phyloP scores from a whole-genome alignment of 2,329 filamentous ascomycete genomes.

The Penicillium palitans region DNA sequence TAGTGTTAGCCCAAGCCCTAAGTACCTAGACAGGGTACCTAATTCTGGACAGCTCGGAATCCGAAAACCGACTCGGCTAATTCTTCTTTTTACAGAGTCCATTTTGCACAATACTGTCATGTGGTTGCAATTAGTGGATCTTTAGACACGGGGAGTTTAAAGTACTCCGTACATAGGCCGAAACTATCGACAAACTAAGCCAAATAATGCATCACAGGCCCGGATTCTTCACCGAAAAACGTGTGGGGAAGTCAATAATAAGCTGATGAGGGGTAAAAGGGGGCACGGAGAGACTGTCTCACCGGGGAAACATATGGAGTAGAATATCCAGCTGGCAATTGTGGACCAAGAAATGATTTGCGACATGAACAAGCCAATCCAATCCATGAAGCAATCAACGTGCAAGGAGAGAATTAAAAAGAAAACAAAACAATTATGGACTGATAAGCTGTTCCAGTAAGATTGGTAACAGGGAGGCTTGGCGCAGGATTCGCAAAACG shows the following conservation, averaged over 20 bases:
- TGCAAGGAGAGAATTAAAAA: conserved; percentile 7
- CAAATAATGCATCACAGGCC: conserved; percentile 10
- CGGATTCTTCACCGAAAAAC: conserved; percentile 20
- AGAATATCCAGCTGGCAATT: not conserved
- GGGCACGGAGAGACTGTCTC: not conserved
- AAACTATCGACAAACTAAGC: not conserved
- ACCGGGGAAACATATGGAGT: not conserved
- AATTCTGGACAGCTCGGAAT: not conserved
- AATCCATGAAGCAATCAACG: conserved; percentile 9
- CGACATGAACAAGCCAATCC: conserved; percentile 11
- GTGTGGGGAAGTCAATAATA: conserved; percentile 18
- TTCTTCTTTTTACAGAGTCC: conserved; percentile 3
- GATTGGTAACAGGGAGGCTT: conserved; percentile 15
- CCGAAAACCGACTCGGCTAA: not conserved
- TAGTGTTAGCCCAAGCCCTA: conserved; percentile 7
- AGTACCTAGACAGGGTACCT: not conserved
- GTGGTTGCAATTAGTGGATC: not conserved
- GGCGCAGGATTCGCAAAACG: conserved; percentile 13
- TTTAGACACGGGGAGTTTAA: not conserved
- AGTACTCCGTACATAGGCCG: not conserved
- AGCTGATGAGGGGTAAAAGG: conserved; percentile 9
- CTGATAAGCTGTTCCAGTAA: conserved; percentile 8
- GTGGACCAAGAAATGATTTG: conserved; percentile 1
- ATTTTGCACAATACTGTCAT: not conserved
- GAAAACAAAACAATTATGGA: conserved; percentile 2